These are phyloP conservation scores for Cryptococcus neoformans DNA, from an alignment of 1,284 basidiomycete species.

Conservation along the genomic window DNA sequence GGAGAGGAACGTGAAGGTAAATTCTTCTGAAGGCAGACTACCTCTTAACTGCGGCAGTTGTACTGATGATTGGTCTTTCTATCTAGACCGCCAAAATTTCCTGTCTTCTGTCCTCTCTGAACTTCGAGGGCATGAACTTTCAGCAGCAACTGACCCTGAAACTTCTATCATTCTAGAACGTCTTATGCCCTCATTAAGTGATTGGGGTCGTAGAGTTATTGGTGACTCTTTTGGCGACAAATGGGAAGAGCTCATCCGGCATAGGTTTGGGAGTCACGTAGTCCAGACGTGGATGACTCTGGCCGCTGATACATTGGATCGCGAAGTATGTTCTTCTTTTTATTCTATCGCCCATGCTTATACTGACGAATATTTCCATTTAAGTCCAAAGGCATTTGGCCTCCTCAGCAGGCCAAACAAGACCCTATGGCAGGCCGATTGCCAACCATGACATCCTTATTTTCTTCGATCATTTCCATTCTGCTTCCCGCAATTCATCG, in stretches of 20 bases:
- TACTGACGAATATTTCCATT: background rate
- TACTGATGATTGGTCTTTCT: background rate
- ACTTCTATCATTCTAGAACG: conserved; percentile 83
- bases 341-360: background rate
- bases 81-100: conserved; percentile 72
- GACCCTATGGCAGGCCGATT: conserved; percentile 43
- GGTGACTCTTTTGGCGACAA: conserved; percentile 78
- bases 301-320: conserved; percentile 66
- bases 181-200: conserved; percentile 86
- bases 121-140: conserved; percentile 79
- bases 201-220: conserved; percentile 84
- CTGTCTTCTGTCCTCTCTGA: conserved; percentile 78
- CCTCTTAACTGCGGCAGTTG: background rate
- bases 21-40: background rate
- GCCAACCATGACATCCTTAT: conserved; percentile 60
- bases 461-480: conserved; percentile 18
- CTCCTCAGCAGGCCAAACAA: conserved; percentile 54
- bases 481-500: conserved; percentile 57
- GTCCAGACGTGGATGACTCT: conserved; percentile 80
- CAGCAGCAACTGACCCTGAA: conserved; percentile 86
- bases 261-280: conserved; percentile 90
- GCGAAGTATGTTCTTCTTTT: conserved; percentile 62
- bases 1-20: conserved; percentile 65
- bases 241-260: conserved; percentile 68
- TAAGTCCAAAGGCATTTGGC: conserved; percentile 63